phyloP scores from a whole-genome alignment of 2,329 filamentous ascomycete genomes.

The Rachicladosporium sp. region DNA sequence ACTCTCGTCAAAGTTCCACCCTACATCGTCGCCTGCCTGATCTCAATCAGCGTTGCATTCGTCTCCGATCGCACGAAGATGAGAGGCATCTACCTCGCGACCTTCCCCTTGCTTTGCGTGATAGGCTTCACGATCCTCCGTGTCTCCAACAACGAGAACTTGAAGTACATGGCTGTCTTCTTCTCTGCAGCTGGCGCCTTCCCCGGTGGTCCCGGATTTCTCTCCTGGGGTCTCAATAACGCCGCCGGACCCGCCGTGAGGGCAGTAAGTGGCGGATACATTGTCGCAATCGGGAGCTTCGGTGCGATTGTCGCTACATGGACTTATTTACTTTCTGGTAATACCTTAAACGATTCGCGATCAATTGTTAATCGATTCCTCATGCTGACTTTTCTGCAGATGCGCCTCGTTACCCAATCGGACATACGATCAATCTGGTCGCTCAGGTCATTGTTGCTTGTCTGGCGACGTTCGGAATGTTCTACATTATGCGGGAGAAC shows the following conservation, averaged over 20 bases:
- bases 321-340: no score
- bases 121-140: constrained; percentile 25
- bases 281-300: constrained; percentile 43
- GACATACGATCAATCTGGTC: constrained; percentile 45
- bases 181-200: constrained; percentile 36
- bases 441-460: constrained; percentile 36
- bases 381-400: constrained; percentile 25
- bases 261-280: constrained; percentile 44
- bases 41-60: constrained; percentile 14
- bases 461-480: constrained; percentile 37
- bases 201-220: constrained; percentile 45
- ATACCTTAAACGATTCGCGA: no score
- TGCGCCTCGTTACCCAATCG: constrained; percentile 35
- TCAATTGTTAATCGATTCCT: no score
- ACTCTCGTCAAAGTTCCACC: constrained; percentile 1
- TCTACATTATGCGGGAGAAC: constrained; percentile 45
- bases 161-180: constrained; percentile 26
- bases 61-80: constrained; percentile 13
- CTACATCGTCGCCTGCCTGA: constrained; percentile 10
- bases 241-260: constrained; percentile 44
- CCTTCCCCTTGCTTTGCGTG: constrained; percentile 14
- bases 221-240: constrained; percentile 50
- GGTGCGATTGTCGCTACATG: constrained; percentile 46
- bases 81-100: constrained; percentile 12
- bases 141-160: constrained; percentile 12